Evolutionary conservation across 345 rosid species (phyloP), one percentile per base, ranked within the genome.

Genomic region (Aquilaria malaccensis): DNA sequence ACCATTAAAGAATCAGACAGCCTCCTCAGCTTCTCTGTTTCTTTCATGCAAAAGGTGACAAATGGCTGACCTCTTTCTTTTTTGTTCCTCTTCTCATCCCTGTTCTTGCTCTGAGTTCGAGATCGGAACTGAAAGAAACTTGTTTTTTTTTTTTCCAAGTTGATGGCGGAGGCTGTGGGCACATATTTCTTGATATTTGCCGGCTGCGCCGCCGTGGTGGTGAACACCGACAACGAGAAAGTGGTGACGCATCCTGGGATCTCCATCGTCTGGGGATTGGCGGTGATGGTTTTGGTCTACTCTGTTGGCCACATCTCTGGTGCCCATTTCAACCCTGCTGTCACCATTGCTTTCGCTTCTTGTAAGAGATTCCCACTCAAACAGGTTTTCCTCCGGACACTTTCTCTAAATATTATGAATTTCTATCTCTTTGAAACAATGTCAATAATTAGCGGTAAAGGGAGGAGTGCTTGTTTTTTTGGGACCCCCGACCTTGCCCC

Each of bases 261-360:
- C 12, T 67, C 98, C 14, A 70, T 76, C 4, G 90, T 86, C 12
- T 93, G 97, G 95, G 98, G 98, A 55, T 73, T 89, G n/a, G 83
- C 89, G 2, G 97, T 89, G 54, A 85, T 84, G 96, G 97, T 85
- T 6, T 66, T 89, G 31, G 83, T 83, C 63, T 93, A 89, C 79
- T 74, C 98, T 30, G 76, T 89, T 2, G 97, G 98, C 15, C 98
- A 93, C 64, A 87, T 93, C 81, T 89, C 98, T 14, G 98, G 98
- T 45, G 98, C 96, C 61, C 97, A 93, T 83, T 87, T 93, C 53
- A 93, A 93, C 62, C 98, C 97, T 5, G 89, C 98, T 5, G 97
- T 93, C 72, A 93, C 98, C 59, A 72, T 89, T 32, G 98, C 98
- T 65, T 87, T 87, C 48, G 98, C 98, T 13, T 69, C 88, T 52